Evolutionary conservation across 371 early-diverging fungal genomes (phyloP), one percentile per base, ranked within the genome.

Genomic region (Actinomucor elegans): DNA sequence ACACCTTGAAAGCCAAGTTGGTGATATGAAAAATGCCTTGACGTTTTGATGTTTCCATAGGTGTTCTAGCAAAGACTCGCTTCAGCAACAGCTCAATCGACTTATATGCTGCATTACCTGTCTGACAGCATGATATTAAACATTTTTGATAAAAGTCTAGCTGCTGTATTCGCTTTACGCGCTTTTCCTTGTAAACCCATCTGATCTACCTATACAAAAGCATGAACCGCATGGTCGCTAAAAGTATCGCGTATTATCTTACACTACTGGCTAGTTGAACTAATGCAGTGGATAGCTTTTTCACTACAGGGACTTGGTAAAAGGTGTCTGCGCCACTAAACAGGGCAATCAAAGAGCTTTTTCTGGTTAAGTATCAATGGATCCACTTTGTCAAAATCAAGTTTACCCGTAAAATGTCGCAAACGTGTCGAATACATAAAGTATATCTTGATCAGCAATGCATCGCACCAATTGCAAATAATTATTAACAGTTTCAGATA

Each of bases 1-100:
- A 81, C 0, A 76, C 66, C 37, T 74, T 77, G 34, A 84, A 79
- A 4, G 75, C 74, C 9, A 79, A 69, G 40, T 84, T 84, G 7
- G 82, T 79, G 9, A 81, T 44, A 36, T 75, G 73, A 15, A 73
- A 72, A 1, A 84, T 76, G 0, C 78, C 78, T 35, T 62, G 62
- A 23, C 72, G 69, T 46, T 83, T 83, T 0, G 84, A 79, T 11
- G 52, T 51, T 27, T 75, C 67, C 11, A 73, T 52, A 9, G 70
- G 60, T 20, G 63, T 51, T 55, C n/a, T n/a, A n/a, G n/a, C n/a
- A n/a, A n/a, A n/a, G n/a, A n/a, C n/a, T n/a, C n/a, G n/a, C n/a
- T n/a, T n/a, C n/a, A n/a, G n/a, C n/a, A n/a, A n/a, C n/a, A n/a
- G n/a, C n/a, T n/a, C n/a, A n/a, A n/a, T n/a, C n/a, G n/a, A n/a